phyloP scores from a whole-genome alignment of 306 rosid genomes.

The Mucuna pruriens region DNA sequence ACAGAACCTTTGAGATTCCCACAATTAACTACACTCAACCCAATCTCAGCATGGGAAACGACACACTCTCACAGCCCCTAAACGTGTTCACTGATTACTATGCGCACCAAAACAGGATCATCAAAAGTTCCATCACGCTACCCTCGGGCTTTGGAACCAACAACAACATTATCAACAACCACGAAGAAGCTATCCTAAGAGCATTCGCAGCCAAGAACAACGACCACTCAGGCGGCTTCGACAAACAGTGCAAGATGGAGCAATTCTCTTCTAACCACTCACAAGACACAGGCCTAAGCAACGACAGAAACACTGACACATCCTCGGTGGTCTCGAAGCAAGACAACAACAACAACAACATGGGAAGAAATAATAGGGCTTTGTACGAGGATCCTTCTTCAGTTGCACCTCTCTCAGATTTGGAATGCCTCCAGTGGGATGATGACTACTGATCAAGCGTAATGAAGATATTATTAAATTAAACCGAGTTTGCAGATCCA shows the following conservation, averaged over 20 bases:
- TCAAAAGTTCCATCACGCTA: slow-evolving; percentile 34
- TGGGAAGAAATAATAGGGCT: slow-evolving; percentile 41
- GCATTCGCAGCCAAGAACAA: slow-evolving; percentile 27
- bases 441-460: slow-evolving; percentile 46
- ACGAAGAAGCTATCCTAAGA: slow-evolving; percentile 33
- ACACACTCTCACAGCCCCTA: slow-evolving; percentile 34
- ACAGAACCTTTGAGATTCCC: slow-evolving; percentile 41
- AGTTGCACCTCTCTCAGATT: slow-evolving; percentile 53
- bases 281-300: slow-evolving; percentile 75
- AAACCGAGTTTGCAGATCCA: slow-evolving; percentile 43
- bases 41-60: slow-evolving; percentile 29
- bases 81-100: slow-evolving; percentile 43
- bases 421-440: slow-evolving; percentile 65
- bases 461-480: neutral
- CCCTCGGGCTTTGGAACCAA: neutral
- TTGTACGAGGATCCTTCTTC: slow-evolving; percentile 53
- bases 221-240: slow-evolving; percentile 14
- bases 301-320: slow-evolving; percentile 66
- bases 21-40: slow-evolving; percentile 29
- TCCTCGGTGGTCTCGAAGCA: slow-evolving; percentile 68
- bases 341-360: slow-evolving; percentile 27
- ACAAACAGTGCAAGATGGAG: slow-evolving; percentile 62
- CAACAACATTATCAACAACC: neutral
- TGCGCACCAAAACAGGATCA: slow-evolving; percentile 41
- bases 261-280: slow-evolving; percentile 73